Conservation (phyloP, 495 filamentous ascomycete genomes). For the Cladorrhinum samala region DNA sequence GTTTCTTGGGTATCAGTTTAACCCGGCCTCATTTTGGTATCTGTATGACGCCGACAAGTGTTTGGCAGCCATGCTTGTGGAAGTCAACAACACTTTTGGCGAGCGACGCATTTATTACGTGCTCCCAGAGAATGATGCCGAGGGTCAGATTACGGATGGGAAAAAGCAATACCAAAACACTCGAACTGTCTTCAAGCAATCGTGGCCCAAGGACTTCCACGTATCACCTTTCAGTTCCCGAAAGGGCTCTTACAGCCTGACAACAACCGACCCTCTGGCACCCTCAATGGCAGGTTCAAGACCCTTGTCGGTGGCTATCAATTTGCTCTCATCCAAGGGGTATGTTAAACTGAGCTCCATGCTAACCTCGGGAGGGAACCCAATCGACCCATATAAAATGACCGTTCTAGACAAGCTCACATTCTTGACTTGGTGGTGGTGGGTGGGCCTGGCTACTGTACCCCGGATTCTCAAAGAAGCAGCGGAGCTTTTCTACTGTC, state of each 20-base stretch:
- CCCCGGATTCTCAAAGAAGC: slow-evolving; percentile 57
- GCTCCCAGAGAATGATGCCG: slow-evolving; percentile 23
- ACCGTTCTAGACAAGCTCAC: slow-evolving; percentile 30
- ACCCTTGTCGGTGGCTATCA: too few species aligned
- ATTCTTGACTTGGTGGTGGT: slow-evolving; percentile 54
- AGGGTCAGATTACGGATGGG: too few species aligned
- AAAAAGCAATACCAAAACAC: too few species aligned
- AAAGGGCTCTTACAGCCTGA: slow-evolving; percentile 53
- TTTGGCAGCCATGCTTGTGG: slow-evolving; percentile 63
- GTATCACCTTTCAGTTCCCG: slow-evolving; percentile 69
- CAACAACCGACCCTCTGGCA: slow-evolving; percentile 48
- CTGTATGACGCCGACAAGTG: slow-evolving; percentile 54
- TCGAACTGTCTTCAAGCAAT: slow-evolving; percentile 37
- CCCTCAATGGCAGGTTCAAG: slow-evolving; percentile 25
- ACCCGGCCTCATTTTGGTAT: slow-evolving; percentile 78
- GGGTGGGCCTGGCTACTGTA: slow-evolving; percentile 57
- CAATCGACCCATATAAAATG: slow-evolving; percentile 45
- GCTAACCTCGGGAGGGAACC: slow-evolving; percentile 40
- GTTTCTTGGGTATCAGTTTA: slow-evolving; percentile 67
- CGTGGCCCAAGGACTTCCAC: slow-evolving; percentile 65
- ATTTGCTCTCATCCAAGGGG: slow-evolving; percentile 49
- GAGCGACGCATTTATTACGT: slow-evolving; percentile 63
- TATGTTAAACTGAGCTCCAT: slow-evolving; percentile 51
- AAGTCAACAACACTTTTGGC: slow-evolving; percentile 74
- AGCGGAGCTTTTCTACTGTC: slow-evolving; percentile 43